Base-by-base conservation (phyloP, 257 asterid genomes). In the Agastache rugosa region DNA sequence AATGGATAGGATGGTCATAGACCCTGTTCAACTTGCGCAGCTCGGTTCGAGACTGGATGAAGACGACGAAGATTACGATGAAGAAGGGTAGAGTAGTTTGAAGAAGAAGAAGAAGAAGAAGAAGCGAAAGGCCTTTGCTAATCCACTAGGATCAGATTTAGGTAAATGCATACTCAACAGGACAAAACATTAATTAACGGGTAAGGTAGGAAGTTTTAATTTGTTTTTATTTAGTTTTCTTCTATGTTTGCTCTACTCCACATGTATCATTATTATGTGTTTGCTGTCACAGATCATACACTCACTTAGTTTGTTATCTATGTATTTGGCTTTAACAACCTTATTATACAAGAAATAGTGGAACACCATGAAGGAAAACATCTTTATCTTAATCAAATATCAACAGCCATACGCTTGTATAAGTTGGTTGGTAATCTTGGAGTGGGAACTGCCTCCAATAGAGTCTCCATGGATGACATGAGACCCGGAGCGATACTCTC, bases 31-130 rank as follows among this genome's bases (percentile, higher is more conserved):
- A 71, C 77, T 88, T 60, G 87, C 87, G 20, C 94, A 84, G 35
- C 66, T 85, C 9, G 78, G 82, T 39, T 82, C 96, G 17, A 81
- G 77, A 35, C 22, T 81, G 69, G 91, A 80, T 16, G 96, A 87
- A 45, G 92, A 85, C 1, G 96, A 89, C 15, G 96, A 90, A 79
- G 95, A 88, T 70, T 88, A 90, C 11, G 94, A 90, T 4, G 92
- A 88, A 64, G 92, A 88, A 85, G 94, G 75, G 48, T 81, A 81
- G 81, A 68, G 51, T 56, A 71, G 75, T 59, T 39, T 48, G 79
- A 72, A 22, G 50, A 71, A 23, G 59, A 73, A 25, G 69, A 69
- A 44, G 63, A 20, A 47, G 78, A 73, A 17, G 39, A 75, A 23
- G 63, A 71, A 48, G 51, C 8, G 35, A 58, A 15, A 5, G 58